Conservation (phyloP, 2,329 filamentous ascomycete genomes). For the Sclerotinia trifoliorum region DNA sequence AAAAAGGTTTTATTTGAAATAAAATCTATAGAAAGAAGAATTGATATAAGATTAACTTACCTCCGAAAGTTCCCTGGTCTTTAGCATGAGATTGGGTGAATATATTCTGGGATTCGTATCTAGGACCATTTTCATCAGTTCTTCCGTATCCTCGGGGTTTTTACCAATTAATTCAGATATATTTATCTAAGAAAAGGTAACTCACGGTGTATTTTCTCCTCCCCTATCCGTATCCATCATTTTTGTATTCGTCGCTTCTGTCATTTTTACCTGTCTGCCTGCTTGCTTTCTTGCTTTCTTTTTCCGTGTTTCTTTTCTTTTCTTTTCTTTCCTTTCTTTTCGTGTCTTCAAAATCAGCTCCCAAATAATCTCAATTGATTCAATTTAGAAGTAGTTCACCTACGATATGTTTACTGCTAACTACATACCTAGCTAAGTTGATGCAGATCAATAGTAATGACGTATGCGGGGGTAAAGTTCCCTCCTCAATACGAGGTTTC, state of each 20-base stretch:
- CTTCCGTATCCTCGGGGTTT: not conserved
- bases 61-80: slow-evolving; percentile 55
- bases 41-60: slow-evolving; percentile 39
- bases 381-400: not conserved
- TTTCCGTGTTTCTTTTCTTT: not conserved
- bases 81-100: slow-evolving; percentile 51
- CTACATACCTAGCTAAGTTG: not conserved
- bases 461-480: slow-evolving; percentile 5
- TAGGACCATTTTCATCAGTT: slow-evolving; percentile 32
- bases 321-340: not conserved
- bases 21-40: not conserved
- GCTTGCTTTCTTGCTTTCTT: not conserved
- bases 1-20: too few relatives aligned
- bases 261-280: slow-evolving; percentile 18
- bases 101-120: slow-evolving; percentile 58
- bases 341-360: too few relatives aligned
- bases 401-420: not conserved
- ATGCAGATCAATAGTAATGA: slow-evolving; percentile 11
- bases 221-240: slow-evolving; percentile 59
- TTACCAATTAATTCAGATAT: not conserved
- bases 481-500: too few relatives aligned
- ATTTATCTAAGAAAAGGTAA: not conserved
- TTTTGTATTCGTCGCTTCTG: slow-evolving; percentile 37
- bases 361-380: not conserved
- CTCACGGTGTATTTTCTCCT: slow-evolving; percentile 58